These are phyloP conservation scores for Leccinum imitatum DNA, from an alignment of 768 basidiomycete genomes.

Conservation along the genomic window DNA sequence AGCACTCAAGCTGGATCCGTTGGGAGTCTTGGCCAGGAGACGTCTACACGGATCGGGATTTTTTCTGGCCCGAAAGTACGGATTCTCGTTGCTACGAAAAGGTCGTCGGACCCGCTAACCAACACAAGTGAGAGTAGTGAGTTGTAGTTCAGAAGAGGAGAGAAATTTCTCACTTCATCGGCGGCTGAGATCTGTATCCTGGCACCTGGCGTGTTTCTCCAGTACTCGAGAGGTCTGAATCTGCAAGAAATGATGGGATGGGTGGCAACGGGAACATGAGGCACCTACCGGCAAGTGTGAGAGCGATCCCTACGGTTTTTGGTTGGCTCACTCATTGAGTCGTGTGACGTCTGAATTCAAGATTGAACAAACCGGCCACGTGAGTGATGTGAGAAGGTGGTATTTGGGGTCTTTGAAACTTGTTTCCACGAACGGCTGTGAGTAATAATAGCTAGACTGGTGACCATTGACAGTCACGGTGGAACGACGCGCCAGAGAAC, in stretches of 20 bases:
- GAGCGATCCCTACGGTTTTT: slow-evolving; percentile 33
- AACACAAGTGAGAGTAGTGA: slow-evolving; percentile 5
- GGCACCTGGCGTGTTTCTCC: slow-evolving; percentile 19
- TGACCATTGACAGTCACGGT: neutral
- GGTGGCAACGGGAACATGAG: slow-evolving; percentile 1
- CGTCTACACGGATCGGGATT: neutral
- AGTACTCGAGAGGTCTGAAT: slow-evolving; percentile 14
- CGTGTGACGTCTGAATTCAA: neutral
- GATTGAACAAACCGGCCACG: too few species aligned
- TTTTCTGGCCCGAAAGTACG: slow-evolving; percentile 6
- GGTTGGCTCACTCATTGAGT: slow-evolving; percentile 7
- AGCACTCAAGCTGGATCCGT: neutral
- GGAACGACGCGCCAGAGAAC: slow-evolving; percentile 19
- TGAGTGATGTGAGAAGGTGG: too few species aligned
- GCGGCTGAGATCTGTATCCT: slow-evolving; percentile 18
- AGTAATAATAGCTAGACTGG: too few species aligned
- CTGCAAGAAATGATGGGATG: neutral
- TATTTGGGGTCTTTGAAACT: too few species aligned
- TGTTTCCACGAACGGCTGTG: too few species aligned
- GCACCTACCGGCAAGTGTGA: slow-evolving; percentile 17
- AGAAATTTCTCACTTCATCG: slow-evolving; percentile 14
- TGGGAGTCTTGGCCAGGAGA: slow-evolving; percentile 16
- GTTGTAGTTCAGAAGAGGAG: neutral
- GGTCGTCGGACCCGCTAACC: slow-evolving; percentile 8
- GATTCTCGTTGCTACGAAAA: slow-evolving; percentile 15